Percentiles rank a stretch among this genome's conserved stretches.
These are phyloP conservation scores for Platanthera guangdongensis DNA, from an alignment of 106 monocot species.

Conservation along the genomic window DNA sequence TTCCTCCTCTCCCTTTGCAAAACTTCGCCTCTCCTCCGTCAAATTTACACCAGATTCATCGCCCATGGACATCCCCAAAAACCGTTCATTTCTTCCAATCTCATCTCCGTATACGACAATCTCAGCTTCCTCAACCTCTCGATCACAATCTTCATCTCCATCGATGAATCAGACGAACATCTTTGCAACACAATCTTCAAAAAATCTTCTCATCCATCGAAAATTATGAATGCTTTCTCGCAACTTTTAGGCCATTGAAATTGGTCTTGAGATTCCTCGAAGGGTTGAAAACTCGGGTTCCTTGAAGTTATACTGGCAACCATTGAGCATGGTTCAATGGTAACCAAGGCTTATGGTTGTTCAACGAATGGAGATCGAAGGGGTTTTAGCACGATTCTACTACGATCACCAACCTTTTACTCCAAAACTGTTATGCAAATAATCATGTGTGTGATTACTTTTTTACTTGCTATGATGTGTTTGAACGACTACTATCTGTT, in stretches of 20 bases:
- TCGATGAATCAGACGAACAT: not conserved
- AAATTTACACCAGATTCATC: slow-evolving; percentile 26
- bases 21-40: slow-evolving; percentile 12
- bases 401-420: slow-evolving; percentile 17
- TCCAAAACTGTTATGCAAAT: too few relatives aligned
- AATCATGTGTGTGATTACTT: too few relatives aligned
- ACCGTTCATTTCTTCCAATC: slow-evolving; percentile 13
- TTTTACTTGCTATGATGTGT: too few relatives aligned
- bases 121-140: slow-evolving; percentile 21
- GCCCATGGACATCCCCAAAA: too few relatives aligned
- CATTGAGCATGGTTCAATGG: slow-evolving; percentile 4
- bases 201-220: not conserved
- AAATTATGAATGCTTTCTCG: not conserved
- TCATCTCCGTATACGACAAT: slow-evolving; percentile 13
- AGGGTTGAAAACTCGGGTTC: slow-evolving; percentile 16
- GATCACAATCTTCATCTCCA: slow-evolving; percentile 11
- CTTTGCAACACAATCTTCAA: slow-evolving; percentile 11
- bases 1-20: slow-evolving; percentile 20
- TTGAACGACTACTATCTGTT: too few relatives aligned
- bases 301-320: slow-evolving; percentile 11
- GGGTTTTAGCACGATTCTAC: slow-evolving; percentile 16
- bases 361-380: slow-evolving; percentile 15
- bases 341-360: slow-evolving; percentile 4
- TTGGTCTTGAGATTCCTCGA: slow-evolving; percentile 5
- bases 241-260: not conserved